These are phyloP conservation scores for Colletotrichum scovillei DNA, from an alignment of 2,329 filamentous ascomycete genomes.

Conservation along the genomic window DNA sequence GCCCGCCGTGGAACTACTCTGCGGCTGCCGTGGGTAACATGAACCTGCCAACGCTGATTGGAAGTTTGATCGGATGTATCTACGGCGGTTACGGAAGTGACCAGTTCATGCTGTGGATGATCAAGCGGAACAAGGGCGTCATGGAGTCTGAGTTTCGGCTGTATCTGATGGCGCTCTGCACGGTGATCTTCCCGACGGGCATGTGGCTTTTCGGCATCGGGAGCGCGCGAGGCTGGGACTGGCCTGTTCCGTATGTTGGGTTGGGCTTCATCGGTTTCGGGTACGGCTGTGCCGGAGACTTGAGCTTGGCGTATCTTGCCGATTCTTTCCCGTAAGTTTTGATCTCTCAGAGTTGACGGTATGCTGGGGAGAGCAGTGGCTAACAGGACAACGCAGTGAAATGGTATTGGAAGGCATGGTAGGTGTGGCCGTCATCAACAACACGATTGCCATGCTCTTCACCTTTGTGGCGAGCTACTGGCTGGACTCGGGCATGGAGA, in stretches of 20 bases:
- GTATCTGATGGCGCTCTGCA: constrained; percentile 62
- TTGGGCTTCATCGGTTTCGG: constrained; percentile 69
- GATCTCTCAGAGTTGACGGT: no score
- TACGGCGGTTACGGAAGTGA: constrained; percentile 69
- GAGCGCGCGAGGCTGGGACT: constrained; percentile 60
- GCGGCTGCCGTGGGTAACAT: constrained; percentile 66
- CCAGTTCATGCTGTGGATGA: constrained; percentile 65
- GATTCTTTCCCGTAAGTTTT: constrained; percentile 58
- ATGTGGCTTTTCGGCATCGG: constrained; percentile 66
- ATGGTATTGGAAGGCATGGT: constrained; percentile 70
- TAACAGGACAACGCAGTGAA: constrained; percentile 42
- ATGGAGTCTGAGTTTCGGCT: constrained; percentile 67
- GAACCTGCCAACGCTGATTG: constrained; percentile 66
- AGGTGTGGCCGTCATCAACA: constrained; percentile 67
- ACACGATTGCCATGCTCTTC: constrained; percentile 64
- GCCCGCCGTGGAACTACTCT: constrained; percentile 64
- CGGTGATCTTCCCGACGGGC: constrained; percentile 60
- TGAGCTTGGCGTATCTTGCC: constrained; percentile 65
- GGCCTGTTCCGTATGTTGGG: constrained; percentile 65
- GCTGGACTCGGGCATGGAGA: constrained; percentile 57
- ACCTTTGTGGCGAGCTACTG: constrained; percentile 63
- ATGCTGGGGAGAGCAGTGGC: not conserved
- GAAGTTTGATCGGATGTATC: constrained; percentile 65
- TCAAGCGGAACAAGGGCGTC: constrained; percentile 62
- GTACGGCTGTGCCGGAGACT: constrained; percentile 68